A percentile compares a stretch with the other conserved stretches of the same genome.
Conservation (phyloP, 164 flowering plant genomes). For the Kingdonia uniflora region DNA sequence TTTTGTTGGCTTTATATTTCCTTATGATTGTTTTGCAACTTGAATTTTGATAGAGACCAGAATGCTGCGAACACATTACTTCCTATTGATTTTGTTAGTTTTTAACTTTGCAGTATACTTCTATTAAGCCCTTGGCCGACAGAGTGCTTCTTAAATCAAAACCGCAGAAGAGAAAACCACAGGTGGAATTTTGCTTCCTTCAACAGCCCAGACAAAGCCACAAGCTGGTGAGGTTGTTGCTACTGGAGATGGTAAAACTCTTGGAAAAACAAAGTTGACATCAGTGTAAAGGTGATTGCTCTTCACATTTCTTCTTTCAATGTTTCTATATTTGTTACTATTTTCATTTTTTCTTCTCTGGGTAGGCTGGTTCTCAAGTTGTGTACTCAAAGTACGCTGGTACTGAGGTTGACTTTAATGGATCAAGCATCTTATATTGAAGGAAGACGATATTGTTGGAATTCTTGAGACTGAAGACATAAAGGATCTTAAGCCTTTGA, state of each 20-base stretch:
- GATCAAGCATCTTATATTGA: conserved; percentile 63
- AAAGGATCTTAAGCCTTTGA: conserved; percentile 80
- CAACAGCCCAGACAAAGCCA: conserved; percentile 74
- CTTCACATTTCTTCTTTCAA: no score
- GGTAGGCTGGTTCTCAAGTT: conserved; percentile 62
- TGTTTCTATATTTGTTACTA: not conserved
- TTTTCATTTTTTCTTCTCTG: conserved; percentile 1
- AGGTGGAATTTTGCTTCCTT: conserved; percentile 82
- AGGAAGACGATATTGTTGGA: conserved; percentile 94
- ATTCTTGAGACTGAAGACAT: conserved; percentile 80
- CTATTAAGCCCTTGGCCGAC: conserved; percentile 83
- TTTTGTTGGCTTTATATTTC: no score
- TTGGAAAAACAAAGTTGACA: conserved; percentile 55
- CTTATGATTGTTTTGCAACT: not conserved
- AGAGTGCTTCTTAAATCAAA: conserved; percentile 74
- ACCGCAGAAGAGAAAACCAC: conserved; percentile 62
- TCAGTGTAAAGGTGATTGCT: conserved; percentile 48
- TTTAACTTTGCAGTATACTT: conserved; percentile 54
- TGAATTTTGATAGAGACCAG: no score
- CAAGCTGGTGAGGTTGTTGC: conserved; percentile 95
- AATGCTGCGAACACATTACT: no score
- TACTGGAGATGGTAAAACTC: conserved; percentile 78
- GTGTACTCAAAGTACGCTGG: conserved; percentile 96
- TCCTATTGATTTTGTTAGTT: not conserved
- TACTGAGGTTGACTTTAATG: conserved; percentile 79